Base-by-base conservation (phyloP, 208 protist genomes). In the Plasmodiophora brassicae region DNA sequence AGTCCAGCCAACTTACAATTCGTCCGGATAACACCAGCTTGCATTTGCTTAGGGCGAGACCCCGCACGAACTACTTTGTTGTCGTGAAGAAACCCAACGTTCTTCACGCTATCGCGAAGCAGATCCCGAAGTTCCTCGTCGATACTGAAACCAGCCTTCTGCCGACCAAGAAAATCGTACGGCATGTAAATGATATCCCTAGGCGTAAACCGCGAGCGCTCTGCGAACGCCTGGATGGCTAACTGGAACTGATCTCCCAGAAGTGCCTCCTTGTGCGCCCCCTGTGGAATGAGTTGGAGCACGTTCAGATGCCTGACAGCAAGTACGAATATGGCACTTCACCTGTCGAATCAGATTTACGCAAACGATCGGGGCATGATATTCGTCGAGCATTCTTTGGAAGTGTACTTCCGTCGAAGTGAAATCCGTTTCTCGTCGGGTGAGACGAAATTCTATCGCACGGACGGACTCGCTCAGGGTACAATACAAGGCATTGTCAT, bases 331-430 rank as follows among this genome's bases (percentile, higher is more conserved):
- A 78, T 78, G n/a, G 41, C 5, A 14, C 41, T 8, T 78, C 20
- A 78, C 65, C 65, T 78, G 65, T 8, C 65, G 65, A 78, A 78
- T 78, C 5, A 78, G n/a, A 78, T 38, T 78, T 78, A 78, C 10
- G 41, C 65, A 78, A 32, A 78, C n/a, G 20, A 78, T 32, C 10
- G 65, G 65, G 5, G 65, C 10, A 14, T 5, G 20, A 32, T 78
- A 78, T 5, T 36, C 65, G 41, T 78, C 65, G 20, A 78, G 65
- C 65, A 78, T 78, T 8, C 65, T n/a, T 78, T 78, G 32, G 14
- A 78, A 78, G n/a, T 78, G 65, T 14, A 78, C 41, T 78, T 78
- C 65, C 65, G 65, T 32, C 41, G 65, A 14, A 5, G 14, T 38
- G n/a, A 78, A 78, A 38, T 78, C n/a, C n/a, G 10, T n/a, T 44